Evolutionary conservation across 1,139 yeast genomes (phyloP).

Genomic region (Tardiomyces blankii): DNA sequence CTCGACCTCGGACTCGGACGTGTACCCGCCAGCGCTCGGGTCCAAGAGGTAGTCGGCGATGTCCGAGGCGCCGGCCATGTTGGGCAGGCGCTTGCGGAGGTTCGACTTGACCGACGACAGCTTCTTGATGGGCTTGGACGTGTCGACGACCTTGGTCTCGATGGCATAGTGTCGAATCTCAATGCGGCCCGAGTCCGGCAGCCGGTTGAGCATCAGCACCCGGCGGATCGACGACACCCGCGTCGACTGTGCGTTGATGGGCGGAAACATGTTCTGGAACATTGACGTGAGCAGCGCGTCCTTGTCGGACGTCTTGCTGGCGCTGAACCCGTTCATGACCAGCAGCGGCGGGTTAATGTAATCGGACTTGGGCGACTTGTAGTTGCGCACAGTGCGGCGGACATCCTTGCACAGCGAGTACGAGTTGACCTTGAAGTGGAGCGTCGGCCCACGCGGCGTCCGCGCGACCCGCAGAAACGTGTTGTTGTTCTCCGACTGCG

Average conservation of each 20-base stretch:
- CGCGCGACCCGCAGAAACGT: slow-evolving; percentile 76
- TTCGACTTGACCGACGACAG: slow-evolving; percentile 42
- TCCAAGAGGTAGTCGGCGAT: slow-evolving; percentile 78
- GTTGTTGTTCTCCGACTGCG: slow-evolving; percentile 70
- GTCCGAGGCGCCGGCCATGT: slow-evolving; percentile 54
- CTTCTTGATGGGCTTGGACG: slow-evolving; percentile 68
- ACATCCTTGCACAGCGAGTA: slow-evolving; percentile 83
- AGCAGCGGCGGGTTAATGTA: slow-evolving; percentile 71
- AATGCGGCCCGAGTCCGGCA: slow-evolving; percentile 55
- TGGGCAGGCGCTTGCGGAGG: slow-evolving; percentile 59
- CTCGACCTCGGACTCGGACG: slow-evolving; percentile 90
- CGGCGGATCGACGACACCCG: slow-evolving; percentile 67
- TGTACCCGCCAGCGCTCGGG: slow-evolving; percentile 66
- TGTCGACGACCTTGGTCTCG: slow-evolving; percentile 78
- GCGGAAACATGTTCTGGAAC: slow-evolving; percentile 94
- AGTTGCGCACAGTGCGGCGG: slow-evolving; percentile 59
- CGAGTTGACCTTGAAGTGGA: slow-evolving; percentile 65
- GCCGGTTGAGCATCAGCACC: slow-evolving; percentile 73
- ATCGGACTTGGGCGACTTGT: slow-evolving; percentile 28
- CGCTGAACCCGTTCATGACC: slow-evolving; percentile 79
- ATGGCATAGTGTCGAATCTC: slow-evolving; percentile 88
- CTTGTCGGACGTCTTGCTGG: slow-evolving; percentile 28
- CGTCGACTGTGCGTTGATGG: slow-evolving; percentile 76
- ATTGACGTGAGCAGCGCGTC: slow-evolving; percentile 81
- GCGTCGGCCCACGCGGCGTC: slow-evolving; percentile 90